phyloP scores from a whole-genome alignment of 2,329 filamentous ascomycete genomes.

The Rhynchosporium graminicola region DNA sequence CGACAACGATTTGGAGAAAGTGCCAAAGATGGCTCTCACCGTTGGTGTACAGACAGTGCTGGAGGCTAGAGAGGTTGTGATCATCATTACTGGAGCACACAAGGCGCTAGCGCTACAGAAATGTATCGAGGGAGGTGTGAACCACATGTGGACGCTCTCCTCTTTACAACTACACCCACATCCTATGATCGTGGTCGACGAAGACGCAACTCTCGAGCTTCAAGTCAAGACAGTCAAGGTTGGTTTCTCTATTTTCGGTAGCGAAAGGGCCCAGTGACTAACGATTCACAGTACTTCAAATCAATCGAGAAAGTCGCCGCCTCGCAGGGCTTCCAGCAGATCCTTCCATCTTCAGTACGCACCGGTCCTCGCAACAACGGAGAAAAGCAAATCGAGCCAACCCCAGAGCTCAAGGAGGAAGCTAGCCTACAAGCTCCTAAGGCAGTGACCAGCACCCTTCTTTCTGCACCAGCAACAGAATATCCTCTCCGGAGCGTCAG shows the following conservation, averaged over 20 bases:
- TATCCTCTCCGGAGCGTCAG: conserved; percentile 57
- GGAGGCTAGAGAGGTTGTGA: conserved; percentile 77
- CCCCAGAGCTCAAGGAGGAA: conserved; percentile 30
- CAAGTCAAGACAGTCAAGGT: conserved; percentile 73
- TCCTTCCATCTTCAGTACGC: conserved; percentile 57
- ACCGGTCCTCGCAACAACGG: conserved; percentile 46
- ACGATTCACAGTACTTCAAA: conserved; percentile 62
- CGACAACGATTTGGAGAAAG: conserved; percentile 68
- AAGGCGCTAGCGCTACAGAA: conserved; percentile 79
- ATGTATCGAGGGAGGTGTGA: conserved; percentile 79
- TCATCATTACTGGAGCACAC: conserved; percentile 79
- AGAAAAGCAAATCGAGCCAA: conserved; percentile 29
- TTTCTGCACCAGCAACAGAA: conserved; percentile 56
- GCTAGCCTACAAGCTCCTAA: conserved; percentile 55
- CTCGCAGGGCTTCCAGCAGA: conserved; percentile 58
- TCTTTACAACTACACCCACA: conserved; percentile 78
- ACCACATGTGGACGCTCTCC: conserved; percentile 90
- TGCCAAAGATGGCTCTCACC: conserved; percentile 80
- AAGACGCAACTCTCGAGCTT: conserved; percentile 73
- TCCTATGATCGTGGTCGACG: conserved; percentile 80
- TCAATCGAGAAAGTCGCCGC: conserved; percentile 66
- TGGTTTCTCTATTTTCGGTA: neutral
- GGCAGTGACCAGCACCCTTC: conserved; percentile 56
- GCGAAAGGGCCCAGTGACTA: neutral
- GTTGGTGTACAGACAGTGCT: conserved; percentile 84